Evolutionary conservation across 306 rosid species (phyloP), one percentile per base, ranked within the genome.

Genomic region (Cucumis sativus): DNA sequence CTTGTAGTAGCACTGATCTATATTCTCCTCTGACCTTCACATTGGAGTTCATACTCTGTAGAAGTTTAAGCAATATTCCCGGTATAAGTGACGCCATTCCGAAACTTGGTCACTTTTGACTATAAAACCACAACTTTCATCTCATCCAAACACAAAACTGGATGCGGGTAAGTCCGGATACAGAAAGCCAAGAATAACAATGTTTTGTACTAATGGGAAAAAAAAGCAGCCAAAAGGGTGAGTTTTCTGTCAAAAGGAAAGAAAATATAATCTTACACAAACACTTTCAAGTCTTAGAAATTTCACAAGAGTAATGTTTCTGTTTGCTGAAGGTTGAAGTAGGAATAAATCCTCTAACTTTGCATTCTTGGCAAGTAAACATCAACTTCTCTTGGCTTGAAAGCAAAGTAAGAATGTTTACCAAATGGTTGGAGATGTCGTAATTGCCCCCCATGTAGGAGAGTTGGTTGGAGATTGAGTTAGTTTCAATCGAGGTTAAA

Each of bases 11-110:
- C 60, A 89, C 93, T 1, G 97, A 89, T 6, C 99, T 90, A 75
- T 95, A 79, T 80, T 95, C 99, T 7, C 99, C 92, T 1, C 89
- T 85, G 58, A 95, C 89, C 79, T 89, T 90, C 8, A 86, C 86
- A 49, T 91, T 86, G 15, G 96, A 88, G 76, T 92, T 87, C 80
- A 88, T 82, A 74, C 87, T 87, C 76, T 89, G 91, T 43, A 95
- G 97, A 81, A 95, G 96, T 90, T 95, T 95, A 49, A 90, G 80
- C 17, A 95, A 85, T 35, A 92, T 93, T 80, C 99, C 97, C 20
- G 97, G 92, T 70, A 82, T 83, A 52, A 95, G 92, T 58, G 97
- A 95, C 47, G 96, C 97, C 98, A 95, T 95, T 75, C 62, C 7
- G 23, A 18, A 52, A 73, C 77, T 9, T 10, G 4, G 62, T 10